Percentiles rank a stretch among this genome's conserved stretches.
Conservation (phyloP, 2,329 filamentous ascomycete species). For the Ceratocystis harringtonii region DNA sequence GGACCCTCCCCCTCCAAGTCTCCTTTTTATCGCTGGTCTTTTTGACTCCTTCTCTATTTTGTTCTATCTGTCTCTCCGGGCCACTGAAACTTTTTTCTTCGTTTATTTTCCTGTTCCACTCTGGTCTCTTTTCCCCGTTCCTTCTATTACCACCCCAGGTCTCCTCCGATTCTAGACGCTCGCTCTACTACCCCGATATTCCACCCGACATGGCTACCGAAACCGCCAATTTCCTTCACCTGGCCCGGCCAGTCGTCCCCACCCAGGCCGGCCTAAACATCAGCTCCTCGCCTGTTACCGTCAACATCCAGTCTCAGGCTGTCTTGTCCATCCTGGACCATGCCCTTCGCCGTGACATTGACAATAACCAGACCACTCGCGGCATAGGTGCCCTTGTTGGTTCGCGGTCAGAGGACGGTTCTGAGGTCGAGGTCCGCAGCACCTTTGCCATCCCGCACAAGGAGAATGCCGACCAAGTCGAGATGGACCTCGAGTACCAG, state of each 20-base stretch:
- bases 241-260: constrained; percentile 81
- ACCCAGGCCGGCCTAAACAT: constrained; percentile 63
- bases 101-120: neutral
- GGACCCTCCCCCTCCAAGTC: neutral
- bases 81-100: neutral
- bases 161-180: neutral
- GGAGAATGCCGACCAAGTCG: constrained; percentile 95
- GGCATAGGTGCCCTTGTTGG: constrained; percentile 95
- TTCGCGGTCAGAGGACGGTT: constrained; percentile 86
- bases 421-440: constrained; percentile 87
- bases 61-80: neutral
- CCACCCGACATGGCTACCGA: constrained; percentile 52
- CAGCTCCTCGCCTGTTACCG: constrained; percentile 79
- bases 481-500: constrained; percentile 99
- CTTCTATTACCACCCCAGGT: neutral
- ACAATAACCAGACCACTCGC: constrained; percentile 69
- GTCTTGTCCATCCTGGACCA: constrained; percentile 78
- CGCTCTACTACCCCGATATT: neutral
- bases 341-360: constrained; percentile 68
- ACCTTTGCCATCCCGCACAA: constrained; percentile 98
- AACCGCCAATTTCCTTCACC: constrained; percentile 80
- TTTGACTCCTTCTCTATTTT: neutral
- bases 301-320: constrained; percentile 86
- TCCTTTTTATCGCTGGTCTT: neutral
- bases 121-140: neutral